Base-by-base conservation (phyloP, 306 rosid species). In the Castanea crenata region DNA sequence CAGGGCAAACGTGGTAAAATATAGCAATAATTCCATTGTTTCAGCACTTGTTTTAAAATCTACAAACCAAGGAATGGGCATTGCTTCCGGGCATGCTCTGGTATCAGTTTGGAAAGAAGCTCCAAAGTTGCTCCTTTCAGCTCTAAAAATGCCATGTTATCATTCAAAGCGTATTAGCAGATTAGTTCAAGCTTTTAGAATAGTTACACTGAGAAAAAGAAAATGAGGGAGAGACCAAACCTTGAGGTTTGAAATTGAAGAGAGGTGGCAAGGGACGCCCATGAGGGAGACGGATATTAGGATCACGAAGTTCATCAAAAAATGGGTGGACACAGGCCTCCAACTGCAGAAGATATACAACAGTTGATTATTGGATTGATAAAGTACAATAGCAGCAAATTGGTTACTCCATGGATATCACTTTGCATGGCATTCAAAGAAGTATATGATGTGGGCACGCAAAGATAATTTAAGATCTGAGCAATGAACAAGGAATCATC, bases 161-260 rank as follows among this genome's bases (percentile, higher is more conserved):
- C 59, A 7, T 46, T 59, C 54, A 79, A 5, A 81, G 55, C 5
- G 20, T 31, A 20, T 71, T 18, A 73, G 38, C 25, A 69, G 20
- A 38, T 31, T 5, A 49, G 23, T 55, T 31, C 51, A 69, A 23
- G 23, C 49, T 9, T 65, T 65, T 15, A 64, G 69, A 1, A 71
- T 77, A 34, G 52, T 54, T 55, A 13, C 13, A n/a, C 73, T 20
- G 2, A 49, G 56, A 19, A 18, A 35, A 25, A 58, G 64, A 74
- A n/a, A 57, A n/a, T 75, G 21, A 58, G 51, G 2, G 16, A 65
- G 76, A 68, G 69, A 65, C 75, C 16, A 56, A 49, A 91, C 96
- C 91, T 82, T 87, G 93, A 80, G 91, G 87, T 81, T 84, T 91
- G 79, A 89, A 89, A 86, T 89, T 91, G 84, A 91, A 89, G 55